Percentiles rank a stretch among this genome's conserved stretches.
phyloP scores from a whole-genome alignment of 768 basidiomycete species.

The Coprinopsis sp. region DNA sequence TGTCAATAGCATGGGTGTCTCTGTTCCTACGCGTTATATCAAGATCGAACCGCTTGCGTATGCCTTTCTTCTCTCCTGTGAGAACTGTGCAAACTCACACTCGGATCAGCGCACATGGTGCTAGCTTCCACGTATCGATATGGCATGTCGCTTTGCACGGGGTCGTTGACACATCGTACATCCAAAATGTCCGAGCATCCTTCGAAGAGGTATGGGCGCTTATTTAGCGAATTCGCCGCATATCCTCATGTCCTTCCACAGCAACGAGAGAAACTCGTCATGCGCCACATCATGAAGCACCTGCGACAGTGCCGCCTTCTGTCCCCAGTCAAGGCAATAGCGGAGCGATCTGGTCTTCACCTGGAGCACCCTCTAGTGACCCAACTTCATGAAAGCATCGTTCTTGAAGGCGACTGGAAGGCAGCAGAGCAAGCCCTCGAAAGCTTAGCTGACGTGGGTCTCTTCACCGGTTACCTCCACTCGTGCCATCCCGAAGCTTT shows the following conservation, averaged over 20 bases:
- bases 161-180: conserved; percentile 48
- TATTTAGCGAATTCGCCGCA: neutral
- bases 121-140: conserved; percentile 73
- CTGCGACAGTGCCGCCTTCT: conserved; percentile 72
- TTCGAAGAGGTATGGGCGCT: conserved; percentile 59
- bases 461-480: conserved; percentile 60
- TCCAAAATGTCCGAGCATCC: conserved; percentile 46
- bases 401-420: conserved; percentile 62
- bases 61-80: conserved; percentile 19
- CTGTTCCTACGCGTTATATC: conserved; percentile 62
- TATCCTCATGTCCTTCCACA: conserved; percentile 21
- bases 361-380: conserved; percentile 72
- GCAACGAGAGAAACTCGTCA: conserved; percentile 62
- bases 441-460: conserved; percentile 44
- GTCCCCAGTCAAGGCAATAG: conserved; percentile 56
- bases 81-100: neutral
- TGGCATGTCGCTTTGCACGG: conserved; percentile 70
- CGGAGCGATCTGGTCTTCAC: conserved; percentile 48
- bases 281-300: conserved; percentile 71
- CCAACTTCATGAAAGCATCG: conserved; percentile 55
- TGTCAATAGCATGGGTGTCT: conserved; percentile 49
- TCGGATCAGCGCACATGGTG: conserved; percentile 56
- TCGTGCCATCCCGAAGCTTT: conserved; percentile 53
- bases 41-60: conserved; percentile 76
- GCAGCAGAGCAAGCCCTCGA: conserved; percentile 51